Percentiles rank a stretch among this genome's conserved stretches.
These are phyloP conservation scores for Steccherinum ochraceum DNA, from an alignment of 768 basidiomycete genomes.

Conservation along the genomic window DNA sequence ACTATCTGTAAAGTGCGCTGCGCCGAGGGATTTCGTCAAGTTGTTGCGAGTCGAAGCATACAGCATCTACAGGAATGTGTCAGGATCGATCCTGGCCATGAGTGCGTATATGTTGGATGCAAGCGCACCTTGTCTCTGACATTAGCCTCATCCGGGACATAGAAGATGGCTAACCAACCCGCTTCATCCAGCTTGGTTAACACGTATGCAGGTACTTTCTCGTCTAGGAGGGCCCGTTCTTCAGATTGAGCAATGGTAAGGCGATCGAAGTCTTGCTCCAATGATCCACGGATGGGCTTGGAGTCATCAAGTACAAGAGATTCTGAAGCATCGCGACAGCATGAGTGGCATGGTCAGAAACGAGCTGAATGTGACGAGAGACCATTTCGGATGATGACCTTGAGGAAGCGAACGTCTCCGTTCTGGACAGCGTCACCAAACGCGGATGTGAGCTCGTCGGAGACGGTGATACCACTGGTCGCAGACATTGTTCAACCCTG, in stretches of 20 bases:
- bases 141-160: constrained; percentile 77
- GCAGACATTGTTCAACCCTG: constrained; percentile 73
- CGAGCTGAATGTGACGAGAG: constrained; percentile 20
- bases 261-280: constrained; percentile 54
- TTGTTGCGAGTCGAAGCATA: constrained; percentile 75
- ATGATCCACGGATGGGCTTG: constrained; percentile 40
- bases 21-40: constrained; percentile 68
- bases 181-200: constrained; percentile 60
- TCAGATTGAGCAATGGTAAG: no score
- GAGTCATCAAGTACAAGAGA: constrained; percentile 56
- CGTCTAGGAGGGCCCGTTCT: constrained; percentile 51
- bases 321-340: constrained; percentile 37
- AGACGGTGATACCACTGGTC: constrained; percentile 63
- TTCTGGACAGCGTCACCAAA: constrained; percentile 56
- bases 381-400: constrained; percentile 75
- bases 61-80: constrained; percentile 55
- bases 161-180: constrained; percentile 72
- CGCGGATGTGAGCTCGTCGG: constrained; percentile 45
- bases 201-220: constrained; percentile 67
- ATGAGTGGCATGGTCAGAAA: constrained; percentile 22
- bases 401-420: constrained; percentile 60
- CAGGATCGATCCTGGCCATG: constrained; percentile 1
- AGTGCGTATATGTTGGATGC: background rate
- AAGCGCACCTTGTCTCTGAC: constrained; percentile 75
- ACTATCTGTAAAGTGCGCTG: constrained; percentile 61